Evolutionary conservation across 2,329 filamentous ascomycete species (phyloP).

Genomic region (Aspergillus carbonarius): DNA sequence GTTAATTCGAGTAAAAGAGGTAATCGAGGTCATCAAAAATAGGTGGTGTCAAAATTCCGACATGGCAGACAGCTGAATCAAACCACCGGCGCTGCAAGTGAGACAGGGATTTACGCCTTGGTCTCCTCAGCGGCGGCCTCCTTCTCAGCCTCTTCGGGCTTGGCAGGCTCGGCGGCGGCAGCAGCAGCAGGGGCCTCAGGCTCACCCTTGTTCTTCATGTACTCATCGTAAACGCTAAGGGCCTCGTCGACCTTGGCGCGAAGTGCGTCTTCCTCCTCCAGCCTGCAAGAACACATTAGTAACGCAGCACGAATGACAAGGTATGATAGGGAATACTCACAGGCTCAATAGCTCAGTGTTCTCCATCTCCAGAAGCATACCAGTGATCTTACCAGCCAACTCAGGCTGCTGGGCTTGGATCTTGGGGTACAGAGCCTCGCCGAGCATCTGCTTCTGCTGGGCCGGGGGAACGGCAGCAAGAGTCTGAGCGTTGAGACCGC

Average conservation of each 20-base stretch:
- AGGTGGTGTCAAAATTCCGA: slow-evolving; percentile 33
- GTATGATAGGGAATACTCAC: slow-evolving; percentile 60
- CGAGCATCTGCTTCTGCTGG: slow-evolving; percentile 98
- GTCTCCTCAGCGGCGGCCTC: slow-evolving; percentile 43
- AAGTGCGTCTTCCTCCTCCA: slow-evolving; percentile 84
- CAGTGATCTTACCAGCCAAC: slow-evolving; percentile 97
- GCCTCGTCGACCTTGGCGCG: slow-evolving; percentile 97
- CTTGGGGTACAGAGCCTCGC: slow-evolving; percentile 98
- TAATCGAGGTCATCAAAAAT: slow-evolving; percentile 37
- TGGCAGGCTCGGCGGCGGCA: slow-evolving; percentile 39
- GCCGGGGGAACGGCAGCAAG: slow-evolving; percentile 58
- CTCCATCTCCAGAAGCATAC: slow-evolving; percentile 99
- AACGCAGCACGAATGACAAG: background rate
- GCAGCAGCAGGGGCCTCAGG: slow-evolving; percentile 31
- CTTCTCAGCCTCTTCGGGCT: slow-evolving; percentile 46
- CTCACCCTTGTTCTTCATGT: slow-evolving; percentile 79
- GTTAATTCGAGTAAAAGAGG: slow-evolving; percentile 24
- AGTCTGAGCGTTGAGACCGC: slow-evolving; percentile 51
- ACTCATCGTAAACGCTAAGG: slow-evolving; percentile 95
- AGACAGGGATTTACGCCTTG: slow-evolving; percentile 38
- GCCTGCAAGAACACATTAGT: slow-evolving; percentile 52
- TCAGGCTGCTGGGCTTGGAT: slow-evolving; percentile 93
- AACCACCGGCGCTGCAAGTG: slow-evolving; percentile 12
- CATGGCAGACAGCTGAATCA: slow-evolving; percentile 20
- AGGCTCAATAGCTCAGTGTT: slow-evolving; percentile 90